phyloP scores from a whole-genome alignment of 495 filamentous ascomycete species.

The Daldinia concentrica region DNA sequence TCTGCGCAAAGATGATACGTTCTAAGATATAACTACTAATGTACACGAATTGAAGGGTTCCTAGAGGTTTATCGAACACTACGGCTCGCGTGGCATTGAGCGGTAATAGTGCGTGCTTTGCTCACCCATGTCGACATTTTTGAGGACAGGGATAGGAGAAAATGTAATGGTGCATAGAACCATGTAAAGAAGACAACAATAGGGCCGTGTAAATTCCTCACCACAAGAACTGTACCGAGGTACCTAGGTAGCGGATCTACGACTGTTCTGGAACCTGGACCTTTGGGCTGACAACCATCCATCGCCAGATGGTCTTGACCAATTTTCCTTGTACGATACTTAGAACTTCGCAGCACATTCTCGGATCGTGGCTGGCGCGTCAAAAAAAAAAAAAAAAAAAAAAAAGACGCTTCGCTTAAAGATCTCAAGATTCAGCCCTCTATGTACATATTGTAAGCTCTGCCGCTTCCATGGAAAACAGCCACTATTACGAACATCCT shows the following conservation, averaged over 20 bases:
- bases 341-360: slow-evolving; percentile 19
- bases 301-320: slow-evolving; percentile 15
- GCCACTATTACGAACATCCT: slow-evolving; percentile 9
- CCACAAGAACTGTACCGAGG: slow-evolving; percentile 31
- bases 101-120: slow-evolving; percentile 30
- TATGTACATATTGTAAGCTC: no score
- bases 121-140: slow-evolving; percentile 30
- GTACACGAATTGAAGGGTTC: not conserved
- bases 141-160: slow-evolving; percentile 38
- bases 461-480: not conserved
- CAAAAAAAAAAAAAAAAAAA: slow-evolving; percentile 1
- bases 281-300: slow-evolving; percentile 26
- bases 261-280: slow-evolving; percentile 40
- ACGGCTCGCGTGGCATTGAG: slow-evolving; percentile 39
- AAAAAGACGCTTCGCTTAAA: slow-evolving; percentile 31
- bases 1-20: not conserved
- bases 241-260: slow-evolving; percentile 34
- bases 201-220: slow-evolving; percentile 28
- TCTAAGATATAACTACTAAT: not conserved
- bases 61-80: slow-evolving; percentile 23
- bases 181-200: slow-evolving; percentile 34
- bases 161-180: slow-evolving; percentile 41
- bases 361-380: slow-evolving; percentile 20
- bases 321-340: slow-evolving; percentile 12
- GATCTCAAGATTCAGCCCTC: slow-evolving; percentile 32